These are phyloP conservation scores for Yarrowia galli DNA, from an alignment of 1,139 yeast species.

Conservation along the genomic window DNA sequence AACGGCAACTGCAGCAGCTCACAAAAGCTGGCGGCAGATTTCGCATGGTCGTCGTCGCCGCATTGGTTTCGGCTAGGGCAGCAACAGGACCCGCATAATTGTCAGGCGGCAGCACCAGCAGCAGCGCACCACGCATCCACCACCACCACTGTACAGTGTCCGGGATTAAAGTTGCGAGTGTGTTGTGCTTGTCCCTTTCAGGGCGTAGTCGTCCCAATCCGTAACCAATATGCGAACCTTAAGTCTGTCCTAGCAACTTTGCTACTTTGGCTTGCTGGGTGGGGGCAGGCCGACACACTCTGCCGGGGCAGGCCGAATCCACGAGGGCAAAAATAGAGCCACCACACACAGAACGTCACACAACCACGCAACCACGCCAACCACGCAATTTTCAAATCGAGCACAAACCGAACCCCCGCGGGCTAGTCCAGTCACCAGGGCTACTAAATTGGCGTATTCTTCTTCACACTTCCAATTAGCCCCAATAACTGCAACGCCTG, in stretches of 20 bases:
- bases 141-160: conserved; percentile 1
- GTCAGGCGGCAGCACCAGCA: conserved; percentile 9
- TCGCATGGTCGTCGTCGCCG: background rate
- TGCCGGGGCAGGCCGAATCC: conserved; percentile 5
- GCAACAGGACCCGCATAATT: background rate
- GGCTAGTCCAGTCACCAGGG: background rate
- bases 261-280: conserved; percentile 33
- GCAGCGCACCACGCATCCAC: conserved; percentile 2
- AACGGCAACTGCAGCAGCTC: background rate
- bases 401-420: background rate
- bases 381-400: background rate
- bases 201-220: conserved; percentile 21
- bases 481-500: background rate
- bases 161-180: conserved; percentile 5
- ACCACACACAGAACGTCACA: background rate
- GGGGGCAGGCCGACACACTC: conserved; percentile 9
- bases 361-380: background rate
- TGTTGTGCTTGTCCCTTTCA: conserved; percentile 28
- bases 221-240: conserved; percentile 36
- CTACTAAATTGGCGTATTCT: background rate
- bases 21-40: background rate
- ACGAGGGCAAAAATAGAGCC: background rate
- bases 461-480: background rate
- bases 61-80: background rate
- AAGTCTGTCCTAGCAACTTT: conserved; percentile 27